A percentile compares a stretch with the other conserved stretches of the same genome.
phyloP scores from a whole-genome alignment of 2,329 filamentous ascomycete species.

The Dactylellina drechsleri region DNA sequence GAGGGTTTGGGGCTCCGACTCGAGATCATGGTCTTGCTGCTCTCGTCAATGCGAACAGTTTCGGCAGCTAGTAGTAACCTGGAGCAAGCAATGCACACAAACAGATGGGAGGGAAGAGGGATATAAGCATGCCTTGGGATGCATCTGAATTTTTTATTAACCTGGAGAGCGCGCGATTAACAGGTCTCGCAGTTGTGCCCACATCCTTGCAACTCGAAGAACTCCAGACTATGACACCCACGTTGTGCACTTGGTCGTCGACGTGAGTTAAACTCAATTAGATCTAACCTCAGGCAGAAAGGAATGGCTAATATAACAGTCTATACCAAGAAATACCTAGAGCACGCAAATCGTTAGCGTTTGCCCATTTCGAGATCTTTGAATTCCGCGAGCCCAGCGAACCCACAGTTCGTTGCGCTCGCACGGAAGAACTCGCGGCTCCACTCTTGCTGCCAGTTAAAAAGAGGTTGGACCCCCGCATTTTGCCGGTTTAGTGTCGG shows the following conservation, averaged over 20 bases:
- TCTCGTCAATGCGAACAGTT: conserved; percentile 15
- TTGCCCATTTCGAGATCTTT: neutral
- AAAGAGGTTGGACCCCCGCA: conserved; percentile 49
- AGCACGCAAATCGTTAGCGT: neutral
- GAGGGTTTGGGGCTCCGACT: conserved; percentile 30
- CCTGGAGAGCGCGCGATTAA: conserved; percentile 45
- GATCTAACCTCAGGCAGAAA: conserved; percentile 34
- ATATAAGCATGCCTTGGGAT: conserved; percentile 18
- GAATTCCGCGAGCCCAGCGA: conserved; percentile 1
- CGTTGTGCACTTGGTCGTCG: conserved; percentile 27
- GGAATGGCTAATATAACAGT: conserved; percentile 26
- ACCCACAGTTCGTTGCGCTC: neutral
- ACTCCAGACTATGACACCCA: conserved; percentile 38
- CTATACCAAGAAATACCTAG: conserved; percentile 2
- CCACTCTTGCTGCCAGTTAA: conserved; percentile 3
- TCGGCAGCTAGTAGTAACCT: conserved; percentile 22
- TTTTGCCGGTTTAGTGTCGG: conserved; percentile 48
- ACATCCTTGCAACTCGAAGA: conserved; percentile 12
- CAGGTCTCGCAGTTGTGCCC: conserved; percentile 37
- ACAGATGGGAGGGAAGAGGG: conserved; percentile 12
- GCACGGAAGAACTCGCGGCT: conserved; percentile 29
- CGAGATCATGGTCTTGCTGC: conserved; percentile 39
- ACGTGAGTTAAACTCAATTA: conserved; percentile 36
- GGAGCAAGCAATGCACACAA: conserved; percentile 3
- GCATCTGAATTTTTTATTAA: conserved; percentile 36